Evolutionary conservation across 1,284 basidiomycete genomes (phyloP).

Genomic region (Leucoagaricus sp.): DNA sequence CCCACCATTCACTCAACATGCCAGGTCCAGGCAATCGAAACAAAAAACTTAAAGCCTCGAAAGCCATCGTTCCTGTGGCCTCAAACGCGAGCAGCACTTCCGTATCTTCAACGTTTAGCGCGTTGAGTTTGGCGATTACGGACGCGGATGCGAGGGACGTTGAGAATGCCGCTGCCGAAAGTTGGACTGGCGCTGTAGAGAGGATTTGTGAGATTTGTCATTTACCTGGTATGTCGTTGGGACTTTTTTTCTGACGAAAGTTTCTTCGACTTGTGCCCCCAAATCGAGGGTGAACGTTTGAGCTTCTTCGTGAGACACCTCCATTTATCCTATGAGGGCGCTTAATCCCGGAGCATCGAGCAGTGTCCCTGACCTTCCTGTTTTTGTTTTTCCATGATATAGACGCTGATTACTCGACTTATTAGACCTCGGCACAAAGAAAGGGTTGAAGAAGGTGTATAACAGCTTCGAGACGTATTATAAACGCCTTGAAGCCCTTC

Average conservation of each 20-base stretch:
- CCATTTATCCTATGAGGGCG: too few species aligned
- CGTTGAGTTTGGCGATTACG: constrained; percentile 8
- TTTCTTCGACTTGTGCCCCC: too few species aligned
- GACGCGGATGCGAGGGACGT: constrained; percentile 41
- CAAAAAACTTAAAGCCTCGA: constrained; percentile 22
- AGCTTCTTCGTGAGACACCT: too few species aligned
- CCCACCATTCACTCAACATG: constrained; percentile 17
- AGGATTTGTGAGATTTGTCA: constrained; percentile 50
- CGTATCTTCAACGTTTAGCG: too few species aligned
- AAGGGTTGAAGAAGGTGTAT: constrained; percentile 64
- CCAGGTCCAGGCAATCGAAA: constrained; percentile 29
- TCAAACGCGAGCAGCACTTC: too few species aligned
- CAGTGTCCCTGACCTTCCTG: too few species aligned
- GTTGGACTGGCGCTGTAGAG: constrained; percentile 49
- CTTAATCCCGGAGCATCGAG: too few species aligned
- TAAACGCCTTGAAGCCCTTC: constrained; percentile 46
- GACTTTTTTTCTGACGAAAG: too few species aligned
- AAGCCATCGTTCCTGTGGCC: constrained; percentile 14
- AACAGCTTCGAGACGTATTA: constrained; percentile 53
- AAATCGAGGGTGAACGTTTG: too few species aligned
- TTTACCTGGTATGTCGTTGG: constrained; percentile 55
- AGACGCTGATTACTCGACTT: constrained; percentile 7
- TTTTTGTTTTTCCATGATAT: too few species aligned
- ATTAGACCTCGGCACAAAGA: constrained; percentile 53
- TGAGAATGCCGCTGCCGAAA: constrained; percentile 39